Evolutionary conservation across 2,329 filamentous ascomycete species (phyloP), one percentile per base, ranked within the genome.

Genomic region (Neofusicoccum sp.): DNA sequence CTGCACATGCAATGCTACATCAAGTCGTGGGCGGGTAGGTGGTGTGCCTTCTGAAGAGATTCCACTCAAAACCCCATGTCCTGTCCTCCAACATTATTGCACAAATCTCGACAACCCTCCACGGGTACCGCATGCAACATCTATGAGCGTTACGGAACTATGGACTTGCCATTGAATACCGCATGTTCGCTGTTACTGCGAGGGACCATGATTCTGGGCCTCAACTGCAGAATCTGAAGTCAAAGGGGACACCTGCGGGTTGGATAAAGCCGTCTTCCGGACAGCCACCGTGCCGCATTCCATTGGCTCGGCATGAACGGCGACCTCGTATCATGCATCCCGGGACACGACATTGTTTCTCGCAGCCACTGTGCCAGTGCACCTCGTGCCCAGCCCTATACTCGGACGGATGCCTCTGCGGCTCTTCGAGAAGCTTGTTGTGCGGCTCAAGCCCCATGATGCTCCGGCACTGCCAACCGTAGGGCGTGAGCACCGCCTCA

Each of bases 401-500:
- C 39, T 41, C 41, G 28, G 54, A 41, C 54, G 45, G 41, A 11
- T 11, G 54, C 16, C 39, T 41, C 41, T 37, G 31, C 31, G 41
- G 39, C 31, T 14, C 39, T 31, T 22, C 31, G n/a, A 14, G 54
- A 45, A 45, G 54, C 54, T 58, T 58, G 39, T 58, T 31, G 41
- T 58, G 54, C 29, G 54, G 54, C 54, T 58, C 54, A 58, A 45
- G 54, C 54, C 54, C 54, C 39, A 45, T 58, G 36, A 58, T 36
- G 54, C 41, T 45, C 54, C 41, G 37, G 29, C 39, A 36, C 28
- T 29, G 14, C 16, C 39, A 31, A 12, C 29, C 41, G 7, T 7
- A 22, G 12, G 41, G 41, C 41, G 16, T 43, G 41, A n/a, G 54
- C 54, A 58, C 54, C 54, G 54, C 39, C 29, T 45, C 54, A 36